Base-by-base conservation (phyloP, 768 basidiomycete genomes). In the Boletus sp. region DNA sequence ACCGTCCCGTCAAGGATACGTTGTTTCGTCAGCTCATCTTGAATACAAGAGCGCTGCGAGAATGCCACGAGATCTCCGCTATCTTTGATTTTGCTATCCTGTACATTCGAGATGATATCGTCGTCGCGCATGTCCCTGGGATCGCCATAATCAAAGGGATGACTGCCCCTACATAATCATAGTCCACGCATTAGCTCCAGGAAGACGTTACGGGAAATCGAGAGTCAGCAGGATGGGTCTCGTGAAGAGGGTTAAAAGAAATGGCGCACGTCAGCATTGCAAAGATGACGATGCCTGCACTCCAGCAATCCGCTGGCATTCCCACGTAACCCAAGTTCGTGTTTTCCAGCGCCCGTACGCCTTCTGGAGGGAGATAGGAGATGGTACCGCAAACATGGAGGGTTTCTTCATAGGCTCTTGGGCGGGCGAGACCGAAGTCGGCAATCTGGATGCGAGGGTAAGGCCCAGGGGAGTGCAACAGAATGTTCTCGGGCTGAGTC, bases 261-360 rank as follows among this genome's bases (percentile, higher is more conserved):
- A 25, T 30, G 38, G 78, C 88, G 56, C 72, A 93, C 91, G 82
- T 80, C 46, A 93, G 74, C 89, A 93, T 93, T 52, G 90, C 83
- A 58, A 85, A 92, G 48, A 93, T 71, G 49, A 89, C 83, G 6
- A 92, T 80, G 6, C 91, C 91, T 13, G 87, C 81, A 60, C 90
- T 91, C 91, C 91, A 93, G 63, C 90, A 93, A 69, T 93, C 91
- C 3, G 90, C 80, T n/a, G 90, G 88, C 85, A 92, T 87, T 19
- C 89, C 89, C 32, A 78, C 70, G 60, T 90, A 91, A 47, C 87
- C 83, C 40, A 88, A 70, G 54, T 88, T 77, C 60, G 85, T 85
- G 59, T 87, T 77, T 60, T 91, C 87, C 39, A 93, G 72, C 7
- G 90, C 90, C 10, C 88, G 75, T 35, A 93, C 82, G 11, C 89